Base-by-base conservation (phyloP, 345 rosid species). In the Bretschneidera sinensis region DNA sequence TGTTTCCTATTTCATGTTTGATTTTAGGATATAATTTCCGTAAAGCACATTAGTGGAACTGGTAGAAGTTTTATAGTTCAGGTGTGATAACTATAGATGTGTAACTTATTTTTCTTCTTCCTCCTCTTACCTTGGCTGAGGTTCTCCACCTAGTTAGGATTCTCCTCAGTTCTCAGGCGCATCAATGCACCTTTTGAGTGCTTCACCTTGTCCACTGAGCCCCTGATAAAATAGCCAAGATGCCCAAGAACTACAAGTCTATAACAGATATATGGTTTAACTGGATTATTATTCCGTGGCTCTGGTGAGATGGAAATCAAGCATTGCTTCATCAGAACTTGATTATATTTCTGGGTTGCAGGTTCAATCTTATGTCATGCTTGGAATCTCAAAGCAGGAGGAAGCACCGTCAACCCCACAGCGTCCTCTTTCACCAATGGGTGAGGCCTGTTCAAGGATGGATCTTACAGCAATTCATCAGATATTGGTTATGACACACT, bases 391-490 rank as follows among this genome's bases (percentile, higher is more conserved):
- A 51, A 95, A 85, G 72, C 84, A 78, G 0, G 92, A 81, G 60
- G 92, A 86, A 67, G 82, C 87, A n/a, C 91, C 87, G n/a, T 65
- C 86, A 61, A 81, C 96, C 9, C 92, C 83, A 21, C 92, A 71
- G 47, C 85, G 79, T 24, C 98, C 85, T 54, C 94, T 82, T 65
- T 87, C 98, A 21, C 78, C 87, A 31, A 78, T 91, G 87, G 99
- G 97, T 0, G 99, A 87, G 69, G 98, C 99, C 56, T 95, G 98
- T 74, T 88, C 89, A 47, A 79, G 97, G 70, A 81, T 83, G 81
- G 98, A 95, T 79, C 97, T 95, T 62, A 95, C 97, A 20, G 96
- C 96, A 34, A 91, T 95, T 75, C 96, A 95, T 76, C 97, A 83
- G 74, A 83, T 95, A 57, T 75, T 95, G 71, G 90, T 91, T 25